Conservation (phyloP, 345 rosid genomes). For the Linum lewisii region DNA sequence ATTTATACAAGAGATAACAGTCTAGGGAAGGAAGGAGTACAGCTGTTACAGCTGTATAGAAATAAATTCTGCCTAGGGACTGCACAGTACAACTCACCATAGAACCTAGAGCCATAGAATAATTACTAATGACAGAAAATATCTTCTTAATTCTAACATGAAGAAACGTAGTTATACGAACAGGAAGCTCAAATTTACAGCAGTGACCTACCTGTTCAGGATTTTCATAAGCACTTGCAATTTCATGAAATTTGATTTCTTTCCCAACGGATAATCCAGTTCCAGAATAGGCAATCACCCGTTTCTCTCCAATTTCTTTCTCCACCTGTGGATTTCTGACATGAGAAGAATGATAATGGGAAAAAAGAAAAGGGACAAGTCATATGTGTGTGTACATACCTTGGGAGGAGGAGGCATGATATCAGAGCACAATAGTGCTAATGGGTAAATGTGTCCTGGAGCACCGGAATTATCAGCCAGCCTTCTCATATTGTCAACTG, state of each 20-base stretch:
- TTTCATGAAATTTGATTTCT: conserved; percentile 43
- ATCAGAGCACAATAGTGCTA: conserved; percentile 70
- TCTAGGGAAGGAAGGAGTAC: too few species aligned
- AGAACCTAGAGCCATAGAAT: too few species aligned
- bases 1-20: too few species aligned
- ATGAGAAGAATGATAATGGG: conserved; percentile 13
- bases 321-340: conserved; percentile 49
- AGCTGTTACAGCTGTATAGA: too few species aligned
- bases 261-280: conserved; percentile 64
- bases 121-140: too few species aligned
- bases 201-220: conserved; percentile 60
- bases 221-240: conserved; percentile 40
- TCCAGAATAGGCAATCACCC: conserved; percentile 60
- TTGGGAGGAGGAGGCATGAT: conserved; percentile 93
- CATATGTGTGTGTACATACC: conserved; percentile 25
- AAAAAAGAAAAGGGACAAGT: conserved; percentile 8
- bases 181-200: neutral
- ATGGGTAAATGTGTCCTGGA: conserved; percentile 75
- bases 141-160: too few species aligned
- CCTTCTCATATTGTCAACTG: conserved; percentile 95
- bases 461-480: conserved; percentile 69
- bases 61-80: too few species aligned
- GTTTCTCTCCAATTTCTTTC: conserved; percentile 88
- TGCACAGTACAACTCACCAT: too few species aligned
- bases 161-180: too few species aligned